phyloP scores from a whole-genome alignment of 306 rosid genomes.

The Phaseolus lunatus region DNA sequence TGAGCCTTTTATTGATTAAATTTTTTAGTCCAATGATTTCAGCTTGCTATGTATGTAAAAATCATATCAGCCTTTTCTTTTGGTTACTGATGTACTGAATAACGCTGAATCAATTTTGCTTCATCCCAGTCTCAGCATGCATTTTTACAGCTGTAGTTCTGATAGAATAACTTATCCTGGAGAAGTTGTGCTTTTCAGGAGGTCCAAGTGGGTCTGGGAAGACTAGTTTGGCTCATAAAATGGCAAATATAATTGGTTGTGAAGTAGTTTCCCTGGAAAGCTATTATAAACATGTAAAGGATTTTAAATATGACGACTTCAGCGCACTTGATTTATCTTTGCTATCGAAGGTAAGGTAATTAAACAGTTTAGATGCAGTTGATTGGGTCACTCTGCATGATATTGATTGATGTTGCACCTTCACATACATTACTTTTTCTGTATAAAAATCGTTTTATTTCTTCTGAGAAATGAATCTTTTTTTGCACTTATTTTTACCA shows the following conservation, averaged over 20 bases:
- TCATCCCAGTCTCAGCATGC: slow-evolving; percentile 13
- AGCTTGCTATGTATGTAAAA: neutral
- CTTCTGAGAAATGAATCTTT: slow-evolving; percentile 17
- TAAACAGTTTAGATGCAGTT: slow-evolving; percentile 33
- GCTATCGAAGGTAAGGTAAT: slow-evolving; percentile 77
- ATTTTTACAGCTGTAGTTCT: slow-evolving; percentile 21
- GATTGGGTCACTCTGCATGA: slow-evolving; percentile 21
- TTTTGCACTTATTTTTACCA: neutral
- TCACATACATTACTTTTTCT: slow-evolving; percentile 32
- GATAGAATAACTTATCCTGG: slow-evolving; percentile 40
- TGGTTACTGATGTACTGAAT: slow-evolving; percentile 32
- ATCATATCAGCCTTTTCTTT: neutral
- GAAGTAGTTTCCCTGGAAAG: slow-evolving; percentile 95
- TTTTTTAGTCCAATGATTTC: neutral
- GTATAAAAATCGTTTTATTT: slow-evolving; percentile 22
- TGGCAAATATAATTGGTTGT: slow-evolving; percentile 99
- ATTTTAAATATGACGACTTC: slow-evolving; percentile 93
- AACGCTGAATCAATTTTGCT: slow-evolving; percentile 34
- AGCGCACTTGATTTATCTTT: slow-evolving; percentile 81
- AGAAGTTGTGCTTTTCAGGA: slow-evolving; percentile 64
- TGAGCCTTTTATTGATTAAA: neutral
- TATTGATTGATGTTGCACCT: slow-evolving; percentile 26
- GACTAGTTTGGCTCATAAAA: slow-evolving; percentile 99
- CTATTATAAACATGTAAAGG: slow-evolving; percentile 89
- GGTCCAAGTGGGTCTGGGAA: slow-evolving; percentile 99